Evolutionary conservation across 495 filamentous ascomycete species (phyloP), one percentile per base, ranked within the genome.

Genomic region (Neurospora hispaniola): DNA sequence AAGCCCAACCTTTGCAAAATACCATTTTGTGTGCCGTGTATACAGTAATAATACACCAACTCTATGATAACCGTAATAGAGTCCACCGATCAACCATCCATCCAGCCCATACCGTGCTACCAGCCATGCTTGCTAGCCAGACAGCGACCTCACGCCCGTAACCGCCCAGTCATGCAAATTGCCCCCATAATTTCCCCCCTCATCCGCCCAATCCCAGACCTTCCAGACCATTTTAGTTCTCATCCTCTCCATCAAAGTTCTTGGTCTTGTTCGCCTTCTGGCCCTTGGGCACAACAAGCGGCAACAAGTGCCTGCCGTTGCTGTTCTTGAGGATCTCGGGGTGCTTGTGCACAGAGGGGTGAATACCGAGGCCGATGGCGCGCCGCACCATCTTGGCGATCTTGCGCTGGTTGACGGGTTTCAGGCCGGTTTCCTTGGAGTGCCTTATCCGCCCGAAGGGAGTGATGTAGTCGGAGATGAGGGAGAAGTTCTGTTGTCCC

Each of bases 331-430:
- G 79, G 39, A 98, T 84, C 81, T 98, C 93, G n/a, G 96, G 96
- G 82, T 99, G 96, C 74, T 85, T 82, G 85, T 99, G 94, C 71
- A 96, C 92, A 81, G 91, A 94, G 11, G 96, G 96, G 89, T 98
- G 92, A 54, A 99, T 84, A 4, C 96, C 96, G 73, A 97, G 84
- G 6, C 94, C 96, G 76, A 98, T 90, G 43, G 93, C 90, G 75
- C 96, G 86, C 75, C 96, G 85, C 70, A 99, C 91, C 35, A 96
- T 94, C 84, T 96, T 98, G 39, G 94, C 92, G 79, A 98, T 90
- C 80, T 92, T 91, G 71, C 96, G 86, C 84, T 99, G 96, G 83
- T 98, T 98, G 70, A 93, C 91, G 27, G 91, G 90, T 46, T 93
- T 86, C 71, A 98, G 83, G 6, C 95, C 96, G 4, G 96, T 98